phyloP scores from a whole-genome alignment of 352 stramenopile species.

The Globisporangium middletonii region DNA sequence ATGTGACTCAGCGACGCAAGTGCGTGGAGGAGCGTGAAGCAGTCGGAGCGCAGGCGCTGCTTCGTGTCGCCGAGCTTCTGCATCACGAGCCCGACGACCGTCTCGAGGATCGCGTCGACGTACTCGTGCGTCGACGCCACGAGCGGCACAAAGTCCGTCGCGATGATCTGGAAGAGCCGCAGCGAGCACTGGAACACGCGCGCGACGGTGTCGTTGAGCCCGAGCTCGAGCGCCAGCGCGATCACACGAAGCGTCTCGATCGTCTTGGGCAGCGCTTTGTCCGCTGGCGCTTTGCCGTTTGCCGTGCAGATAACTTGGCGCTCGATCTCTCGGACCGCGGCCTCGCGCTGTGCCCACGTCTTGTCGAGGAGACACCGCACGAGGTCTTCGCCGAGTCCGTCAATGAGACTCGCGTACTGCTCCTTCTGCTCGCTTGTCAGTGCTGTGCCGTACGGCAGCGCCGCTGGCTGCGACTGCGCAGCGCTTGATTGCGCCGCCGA shows the following conservation, averaged over 20 bases:
- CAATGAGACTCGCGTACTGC: constrained; percentile 41
- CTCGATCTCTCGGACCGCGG: constrained; percentile 68
- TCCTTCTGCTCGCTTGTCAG: constrained; percentile 55
- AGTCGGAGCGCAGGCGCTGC: constrained; percentile 63
- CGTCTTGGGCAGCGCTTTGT: constrained; percentile 48
- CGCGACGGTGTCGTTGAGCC: constrained; percentile 68
- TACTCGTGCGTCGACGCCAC: constrained; percentile 36
- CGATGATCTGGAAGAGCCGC: constrained; percentile 59
- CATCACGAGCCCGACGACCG: constrained; percentile 51
- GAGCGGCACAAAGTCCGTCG: constrained; percentile 63
- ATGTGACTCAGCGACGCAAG: constrained; percentile 52
- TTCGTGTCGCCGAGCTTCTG: constrained; percentile 79
- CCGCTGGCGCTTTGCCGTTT: constrained; percentile 32
- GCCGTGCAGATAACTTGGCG: constrained; percentile 49
- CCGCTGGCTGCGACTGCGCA: constrained; percentile 24
- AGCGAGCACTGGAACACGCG: constrained; percentile 78
- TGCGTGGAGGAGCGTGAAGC: constrained; percentile 61
- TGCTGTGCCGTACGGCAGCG: constrained; percentile 64
- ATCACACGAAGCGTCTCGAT: constrained; percentile 54
- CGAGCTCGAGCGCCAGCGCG: constrained; percentile 51
- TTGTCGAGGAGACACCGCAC: constrained; percentile 81
- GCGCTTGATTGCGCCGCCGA: constrained; percentile 14
- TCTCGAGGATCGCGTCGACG: constrained; percentile 55
- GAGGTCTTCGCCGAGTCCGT: constrained; percentile 57
- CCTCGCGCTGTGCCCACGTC: constrained; percentile 68